Evolutionary conservation across 2,329 filamentous ascomycete species (phyloP).

Genomic region (Drechslerella coelobrocha): DNA sequence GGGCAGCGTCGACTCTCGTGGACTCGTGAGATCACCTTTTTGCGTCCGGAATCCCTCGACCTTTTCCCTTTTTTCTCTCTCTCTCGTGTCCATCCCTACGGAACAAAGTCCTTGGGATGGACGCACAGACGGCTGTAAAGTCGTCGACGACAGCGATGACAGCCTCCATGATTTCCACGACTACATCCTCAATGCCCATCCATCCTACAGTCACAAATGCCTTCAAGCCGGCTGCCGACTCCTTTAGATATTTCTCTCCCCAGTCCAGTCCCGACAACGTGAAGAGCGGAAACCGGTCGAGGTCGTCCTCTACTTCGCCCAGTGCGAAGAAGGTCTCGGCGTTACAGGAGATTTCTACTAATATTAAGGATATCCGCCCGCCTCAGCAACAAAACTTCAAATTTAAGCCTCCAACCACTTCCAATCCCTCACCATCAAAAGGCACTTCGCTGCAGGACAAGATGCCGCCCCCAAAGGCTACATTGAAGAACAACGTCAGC

Average conservation of each 20-base stretch:
- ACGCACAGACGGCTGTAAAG: slow-evolving; percentile 3
- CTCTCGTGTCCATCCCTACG: slow-evolving; percentile 4
- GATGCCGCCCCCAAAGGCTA: slow-evolving; percentile 46
- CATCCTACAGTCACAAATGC: slow-evolving; percentile 49
- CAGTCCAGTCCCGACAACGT: slow-evolving; percentile 43
- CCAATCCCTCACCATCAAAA: slow-evolving; percentile 47
- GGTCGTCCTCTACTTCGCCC: slow-evolving; percentile 45
- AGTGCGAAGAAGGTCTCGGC: slow-evolving; percentile 45
- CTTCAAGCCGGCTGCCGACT: slow-evolving; percentile 46
- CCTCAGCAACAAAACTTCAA: slow-evolving; percentile 51
- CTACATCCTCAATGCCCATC: slow-evolving; percentile 45
- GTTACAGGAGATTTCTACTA: slow-evolving; percentile 46
- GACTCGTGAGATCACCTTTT: slow-evolving; percentile 41
- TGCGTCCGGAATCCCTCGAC: slow-evolving; percentile 21
- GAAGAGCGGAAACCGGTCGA: slow-evolving; percentile 46
- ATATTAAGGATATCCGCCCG: slow-evolving; percentile 47
- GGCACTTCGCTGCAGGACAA: slow-evolving; percentile 44
- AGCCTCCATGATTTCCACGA: slow-evolving; percentile 20
- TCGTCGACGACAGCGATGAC: slow-evolving; percentile 10
- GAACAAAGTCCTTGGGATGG: slow-evolving; percentile 16
- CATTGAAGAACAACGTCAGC: slow-evolving; percentile 44
- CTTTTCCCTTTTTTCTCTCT: slow-evolving; percentile 9
- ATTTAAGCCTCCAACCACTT: slow-evolving; percentile 49
- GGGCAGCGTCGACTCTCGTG: slow-evolving; percentile 36
- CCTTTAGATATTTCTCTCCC: slow-evolving; percentile 49